A percentile compares a stretch with the other conserved stretches of the same genome.
Evolutionary conservation across 306 rosid species (phyloP).

Genomic region (Sophora flavescens): DNA sequence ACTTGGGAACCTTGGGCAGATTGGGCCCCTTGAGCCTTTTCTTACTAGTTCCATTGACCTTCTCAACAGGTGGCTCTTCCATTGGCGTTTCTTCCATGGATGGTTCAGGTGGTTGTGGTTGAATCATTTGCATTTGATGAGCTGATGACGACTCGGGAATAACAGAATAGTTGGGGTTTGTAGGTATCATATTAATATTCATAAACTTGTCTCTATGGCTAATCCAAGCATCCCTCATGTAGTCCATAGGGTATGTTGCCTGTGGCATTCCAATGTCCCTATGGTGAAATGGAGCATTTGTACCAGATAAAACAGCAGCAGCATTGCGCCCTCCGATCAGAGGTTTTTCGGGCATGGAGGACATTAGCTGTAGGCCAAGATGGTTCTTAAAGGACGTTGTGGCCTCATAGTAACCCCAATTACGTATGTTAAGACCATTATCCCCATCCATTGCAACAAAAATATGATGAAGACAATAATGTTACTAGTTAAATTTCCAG

Average conservation of each 20-base stretch:
- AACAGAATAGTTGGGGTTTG: conserved; percentile 59
- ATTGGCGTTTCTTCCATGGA: conserved; percentile 66
- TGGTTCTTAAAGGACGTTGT: conserved; percentile 70
- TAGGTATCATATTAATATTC: conserved; percentile 72
- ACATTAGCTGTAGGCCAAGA: conserved; percentile 91
- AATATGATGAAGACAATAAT: conserved; percentile 23
- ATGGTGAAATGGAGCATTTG: conserved; percentile 70
- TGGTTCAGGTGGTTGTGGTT: conserved; percentile 52
- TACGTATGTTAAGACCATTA: conserved; percentile 85
- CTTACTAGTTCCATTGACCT: conserved; percentile 67
- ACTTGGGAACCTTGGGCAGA: conserved; percentile 64
- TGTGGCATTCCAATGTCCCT: conserved; percentile 75
- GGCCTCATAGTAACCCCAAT: conserved; percentile 97
- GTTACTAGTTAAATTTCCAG: conserved; percentile 40
- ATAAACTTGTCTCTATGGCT: conserved; percentile 65
- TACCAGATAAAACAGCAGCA: conserved; percentile 52
- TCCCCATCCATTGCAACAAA: conserved; percentile 83
- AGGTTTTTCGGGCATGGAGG: conserved; percentile 80
- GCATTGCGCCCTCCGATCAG: conserved; percentile 73
- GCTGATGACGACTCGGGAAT: conserved; percentile 72
- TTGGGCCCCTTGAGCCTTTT: conserved; percentile 68
- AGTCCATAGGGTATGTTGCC: conserved; percentile 66
- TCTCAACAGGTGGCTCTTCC: conserved; percentile 68
- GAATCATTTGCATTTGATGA: conserved; percentile 75
- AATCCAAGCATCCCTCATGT: conserved; percentile 87